Evolutionary conservation across 805 yeast genomes (phyloP).

Genomic region (Candida quercuum): DNA sequence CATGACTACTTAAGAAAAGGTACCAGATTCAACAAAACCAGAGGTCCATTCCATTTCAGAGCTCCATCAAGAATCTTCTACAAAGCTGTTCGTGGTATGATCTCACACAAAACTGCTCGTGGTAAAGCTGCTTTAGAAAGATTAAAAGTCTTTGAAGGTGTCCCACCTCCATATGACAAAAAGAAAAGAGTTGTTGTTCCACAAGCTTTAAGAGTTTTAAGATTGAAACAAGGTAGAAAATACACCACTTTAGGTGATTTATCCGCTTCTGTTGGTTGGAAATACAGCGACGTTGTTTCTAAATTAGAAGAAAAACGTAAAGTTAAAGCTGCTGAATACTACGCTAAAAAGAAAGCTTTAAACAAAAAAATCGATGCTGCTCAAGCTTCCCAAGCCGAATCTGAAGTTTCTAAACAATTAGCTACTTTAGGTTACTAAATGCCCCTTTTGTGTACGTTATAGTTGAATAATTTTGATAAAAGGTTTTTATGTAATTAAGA

Average conservation of each 20-base stretch:
- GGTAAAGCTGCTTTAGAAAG: conserved; percentile 99
- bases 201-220: conserved; percentile 97
- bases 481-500: conserved; percentile 2
- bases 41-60: conserved; percentile 99
- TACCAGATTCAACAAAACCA: conserved; percentile 96
- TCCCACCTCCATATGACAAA: conserved; percentile 99
- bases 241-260: conserved; percentile 98
- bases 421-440: conserved; percentile 93
- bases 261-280: conserved; percentile 98
- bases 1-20: conserved; percentile 99
- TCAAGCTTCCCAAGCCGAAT: conserved; percentile 78
- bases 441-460: conserved; percentile 4
- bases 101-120: conserved; percentile 99
- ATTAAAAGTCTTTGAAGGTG: conserved; percentile 99
- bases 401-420: conserved; percentile 89
- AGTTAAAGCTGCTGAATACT: conserved; percentile 98
- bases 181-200: conserved; percentile 99
- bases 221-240: conserved; percentile 99
- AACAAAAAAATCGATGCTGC: conserved; percentile 89
- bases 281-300: conserved; percentile 96
- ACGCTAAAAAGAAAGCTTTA: conserved; percentile 97
- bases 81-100: conserved; percentile 99
- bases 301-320: conserved; percentile 99
- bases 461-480: conserved; percentile 3
- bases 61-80: conserved; percentile 99